A percentile compares a stretch with the other conserved stretches of the same genome.
Evolutionary conservation across 805 yeast species (phyloP).

Genomic region (Brettanomyces sp.): DNA sequence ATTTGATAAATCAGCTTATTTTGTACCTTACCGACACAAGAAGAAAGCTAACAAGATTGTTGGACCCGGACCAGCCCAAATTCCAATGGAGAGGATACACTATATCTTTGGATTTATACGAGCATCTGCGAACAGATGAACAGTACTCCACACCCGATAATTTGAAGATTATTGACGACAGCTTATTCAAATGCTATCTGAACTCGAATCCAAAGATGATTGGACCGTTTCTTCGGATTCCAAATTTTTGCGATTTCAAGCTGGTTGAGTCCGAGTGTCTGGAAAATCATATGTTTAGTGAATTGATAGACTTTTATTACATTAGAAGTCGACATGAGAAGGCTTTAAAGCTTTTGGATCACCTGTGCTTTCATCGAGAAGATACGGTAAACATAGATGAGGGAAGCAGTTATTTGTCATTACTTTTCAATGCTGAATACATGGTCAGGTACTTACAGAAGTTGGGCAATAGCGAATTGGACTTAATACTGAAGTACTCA

Average conservation of each 20-base stretch:
- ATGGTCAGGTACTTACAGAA: conserved; percentile 51
- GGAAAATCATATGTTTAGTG: conserved; percentile 43
- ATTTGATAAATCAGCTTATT: conserved; percentile 30
- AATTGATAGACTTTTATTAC: conserved; percentile 68
- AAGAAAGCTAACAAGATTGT: conserved; percentile 34
- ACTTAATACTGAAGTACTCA: conserved; percentile 48
- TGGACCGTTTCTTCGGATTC: conserved; percentile 73
- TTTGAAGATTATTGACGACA: conserved; percentile 54
- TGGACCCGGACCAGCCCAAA: conserved; percentile 25
- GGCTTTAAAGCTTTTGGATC: conserved; percentile 55
- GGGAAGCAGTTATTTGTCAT: conserved; percentile 13
- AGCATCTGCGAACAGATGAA: conserved; percentile 5
- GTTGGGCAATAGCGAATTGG: conserved; percentile 38
- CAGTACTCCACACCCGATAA: conserved; percentile 22
- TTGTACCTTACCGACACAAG: conserved; percentile 45
- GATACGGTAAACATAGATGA: conserved; percentile 13
- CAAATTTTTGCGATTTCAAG: conserved; percentile 61
- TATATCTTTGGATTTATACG: conserved; percentile 32
- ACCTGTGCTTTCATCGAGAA: conserved; percentile 18
- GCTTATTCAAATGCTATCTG: conserved; percentile 67
- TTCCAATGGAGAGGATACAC: conserved; percentile 39
- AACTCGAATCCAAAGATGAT: conserved; percentile 61
- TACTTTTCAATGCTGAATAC: conserved; percentile 30
- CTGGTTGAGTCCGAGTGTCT: conserved; percentile 49
- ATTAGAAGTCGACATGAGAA: conserved; percentile 52